Percentiles rank a stretch among this genome's conserved stretches.
Conservation (phyloP, 2,329 filamentous ascomycete genomes). For the Neofusicoccum cordaticola region DNA sequence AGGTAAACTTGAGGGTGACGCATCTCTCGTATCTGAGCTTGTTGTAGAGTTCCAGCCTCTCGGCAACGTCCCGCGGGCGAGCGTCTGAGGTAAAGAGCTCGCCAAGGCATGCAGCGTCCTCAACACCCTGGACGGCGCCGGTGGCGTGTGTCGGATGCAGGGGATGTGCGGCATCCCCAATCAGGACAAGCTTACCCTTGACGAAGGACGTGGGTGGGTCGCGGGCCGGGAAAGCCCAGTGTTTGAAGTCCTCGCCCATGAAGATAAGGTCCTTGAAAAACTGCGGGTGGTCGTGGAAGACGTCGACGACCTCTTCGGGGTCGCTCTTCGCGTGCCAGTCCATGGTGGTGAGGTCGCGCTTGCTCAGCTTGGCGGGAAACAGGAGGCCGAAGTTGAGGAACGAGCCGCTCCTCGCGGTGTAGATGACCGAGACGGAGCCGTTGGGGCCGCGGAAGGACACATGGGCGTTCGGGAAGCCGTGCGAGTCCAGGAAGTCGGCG, state of each 20-base stretch:
- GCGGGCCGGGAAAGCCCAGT: constrained; percentile 6
- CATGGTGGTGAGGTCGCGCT: constrained; percentile 2
- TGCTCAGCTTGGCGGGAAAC: background rate
- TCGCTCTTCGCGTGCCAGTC: constrained; percentile 3
- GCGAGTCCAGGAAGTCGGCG: background rate
- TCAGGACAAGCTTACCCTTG: constrained; percentile 16
- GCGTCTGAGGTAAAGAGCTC: constrained; percentile 17
- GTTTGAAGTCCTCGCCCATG: constrained; percentile 9
- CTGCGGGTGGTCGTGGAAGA: constrained; percentile 3
- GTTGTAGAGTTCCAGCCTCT: constrained; percentile 19
- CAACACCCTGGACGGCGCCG: constrained; percentile 20
- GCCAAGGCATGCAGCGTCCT: constrained; percentile 20
- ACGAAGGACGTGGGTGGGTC: background rate
- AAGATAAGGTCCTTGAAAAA: constrained; percentile 10
- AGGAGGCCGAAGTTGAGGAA: constrained; percentile 13
- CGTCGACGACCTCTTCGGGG: constrained; percentile 2
- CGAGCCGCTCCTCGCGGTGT: background rate
- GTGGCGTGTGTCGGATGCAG: constrained; percentile 16
- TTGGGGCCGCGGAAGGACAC: background rate
- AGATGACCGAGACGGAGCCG: constrained; percentile 3
- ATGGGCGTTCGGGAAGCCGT: background rate
- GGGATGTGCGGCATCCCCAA: constrained; percentile 20
- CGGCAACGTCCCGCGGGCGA: background rate
- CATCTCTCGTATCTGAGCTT: constrained; percentile 17
- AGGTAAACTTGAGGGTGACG: constrained; percentile 17